A percentile compares a stretch with the other conserved stretches of the same genome.
These are phyloP conservation scores for Globisporangium paroecandrum DNA, from an alignment of 352 stramenopile genomes.

Conservation along the genomic window DNA sequence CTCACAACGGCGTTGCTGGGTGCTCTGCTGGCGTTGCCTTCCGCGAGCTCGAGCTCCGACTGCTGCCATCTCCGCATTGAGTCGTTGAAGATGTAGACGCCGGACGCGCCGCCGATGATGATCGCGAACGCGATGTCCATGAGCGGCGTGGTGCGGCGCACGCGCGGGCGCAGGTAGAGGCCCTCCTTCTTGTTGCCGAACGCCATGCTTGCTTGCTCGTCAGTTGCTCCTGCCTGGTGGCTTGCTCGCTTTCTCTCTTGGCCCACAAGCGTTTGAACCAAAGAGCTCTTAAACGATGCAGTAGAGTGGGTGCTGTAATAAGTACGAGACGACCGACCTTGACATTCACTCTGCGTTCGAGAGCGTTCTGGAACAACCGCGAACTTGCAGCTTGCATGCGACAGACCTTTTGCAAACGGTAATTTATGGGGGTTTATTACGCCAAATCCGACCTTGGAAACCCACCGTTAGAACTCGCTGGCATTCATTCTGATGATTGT, in stretches of 20 bases:
- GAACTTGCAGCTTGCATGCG: background rate
- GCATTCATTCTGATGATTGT: too few species aligned
- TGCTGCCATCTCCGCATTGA: conserved; percentile 51
- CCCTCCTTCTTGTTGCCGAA: conserved; percentile 50
- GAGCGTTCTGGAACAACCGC: conserved; percentile 7
- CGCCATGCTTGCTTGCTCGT: conserved; percentile 18
- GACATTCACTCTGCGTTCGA: background rate
- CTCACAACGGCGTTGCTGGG: background rate
- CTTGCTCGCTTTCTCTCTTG: conserved; percentile 3
- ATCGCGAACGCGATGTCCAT: conserved; percentile 57
- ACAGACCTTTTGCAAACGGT: background rate
- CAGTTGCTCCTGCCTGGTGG: background rate
- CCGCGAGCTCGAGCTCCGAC: conserved; percentile 17
- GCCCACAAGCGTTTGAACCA: background rate
- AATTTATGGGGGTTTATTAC: background rate
- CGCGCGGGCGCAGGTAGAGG: conserved; percentile 44
- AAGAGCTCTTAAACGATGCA: background rate
- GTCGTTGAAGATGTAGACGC: conserved; percentile 79
- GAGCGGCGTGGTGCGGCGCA: conserved; percentile 50
- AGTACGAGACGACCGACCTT: conserved; percentile 1
- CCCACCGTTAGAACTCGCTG: too few species aligned
- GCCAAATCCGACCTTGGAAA: background rate
- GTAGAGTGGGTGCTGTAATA: background rate
- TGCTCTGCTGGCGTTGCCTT: conserved; percentile 13
- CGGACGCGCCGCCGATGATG: conserved; percentile 47